Conservation (phyloP, 108 stramenopile genomes). For the Schizochytrium sp. region DNA sequence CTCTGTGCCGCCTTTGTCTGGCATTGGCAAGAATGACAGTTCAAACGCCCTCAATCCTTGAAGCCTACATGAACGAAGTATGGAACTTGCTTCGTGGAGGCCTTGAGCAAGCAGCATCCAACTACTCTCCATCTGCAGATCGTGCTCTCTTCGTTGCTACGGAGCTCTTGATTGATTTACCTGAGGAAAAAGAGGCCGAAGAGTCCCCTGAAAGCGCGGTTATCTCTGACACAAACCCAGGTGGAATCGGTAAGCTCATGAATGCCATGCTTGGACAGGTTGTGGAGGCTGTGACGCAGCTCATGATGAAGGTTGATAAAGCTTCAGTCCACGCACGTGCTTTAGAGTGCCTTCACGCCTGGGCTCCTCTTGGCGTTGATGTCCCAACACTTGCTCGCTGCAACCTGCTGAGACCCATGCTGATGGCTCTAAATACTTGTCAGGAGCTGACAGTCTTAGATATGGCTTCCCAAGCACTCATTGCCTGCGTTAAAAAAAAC, state of each 20-base stretch:
- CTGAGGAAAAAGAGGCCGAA: slow-evolving; percentile 32
- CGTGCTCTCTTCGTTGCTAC: slow-evolving; percentile 47
- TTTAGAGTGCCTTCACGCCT: slow-evolving; percentile 13
- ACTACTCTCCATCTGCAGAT: not conserved
- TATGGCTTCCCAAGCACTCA: slow-evolving; percentile 34
- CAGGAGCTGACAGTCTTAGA: slow-evolving; percentile 25
- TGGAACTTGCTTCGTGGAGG: slow-evolving; percentile 38
- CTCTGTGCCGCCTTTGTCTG: slow-evolving; percentile 34
- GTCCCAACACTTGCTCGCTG: slow-evolving; percentile 26
- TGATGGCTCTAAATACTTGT: not conserved
- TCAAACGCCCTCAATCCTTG: slow-evolving; percentile 22
- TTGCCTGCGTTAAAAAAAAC: slow-evolving; percentile 22
- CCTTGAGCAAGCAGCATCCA: not conserved
- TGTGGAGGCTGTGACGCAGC: slow-evolving; percentile 25
- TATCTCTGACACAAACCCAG: slow-evolving; percentile 26
- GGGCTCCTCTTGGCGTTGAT: not conserved
- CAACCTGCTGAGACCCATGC: slow-evolving; percentile 8
- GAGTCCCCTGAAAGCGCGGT: not conserved
- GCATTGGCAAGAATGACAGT: slow-evolving; percentile 33
- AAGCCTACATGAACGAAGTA: not conserved
- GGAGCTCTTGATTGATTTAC: slow-evolving; percentile 30
- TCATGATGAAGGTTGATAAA: slow-evolving; percentile 42
- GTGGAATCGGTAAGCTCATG: slow-evolving; percentile 11
- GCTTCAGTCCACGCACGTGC: not conserved
- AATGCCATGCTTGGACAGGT: slow-evolving; percentile 40